A percentile compares a stretch with the other conserved stretches of the same genome.
These are phyloP conservation scores for Cyphellophora attinorum DNA, from an alignment of 2,329 filamentous ascomycete species.

Conservation along the genomic window DNA sequence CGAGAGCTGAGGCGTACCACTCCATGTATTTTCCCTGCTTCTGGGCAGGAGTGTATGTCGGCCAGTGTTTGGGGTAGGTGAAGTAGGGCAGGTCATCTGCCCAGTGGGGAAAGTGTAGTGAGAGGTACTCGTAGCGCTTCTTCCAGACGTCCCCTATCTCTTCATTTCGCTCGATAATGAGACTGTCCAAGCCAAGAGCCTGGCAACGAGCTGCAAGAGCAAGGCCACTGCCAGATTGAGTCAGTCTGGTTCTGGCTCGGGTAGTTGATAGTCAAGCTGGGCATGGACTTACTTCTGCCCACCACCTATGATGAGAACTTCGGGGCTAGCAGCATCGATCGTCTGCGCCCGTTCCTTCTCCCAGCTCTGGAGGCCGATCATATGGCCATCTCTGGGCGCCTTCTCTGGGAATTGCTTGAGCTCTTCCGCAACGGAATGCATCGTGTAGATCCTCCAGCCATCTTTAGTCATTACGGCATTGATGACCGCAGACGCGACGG, in stretches of 20 bases:
- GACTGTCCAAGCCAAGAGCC: constrained; percentile 19
- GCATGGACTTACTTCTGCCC: constrained; percentile 18
- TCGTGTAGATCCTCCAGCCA: constrained; percentile 26
- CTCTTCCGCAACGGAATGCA: constrained; percentile 25
- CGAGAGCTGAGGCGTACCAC: constrained; percentile 21
- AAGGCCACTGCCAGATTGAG: constrained; percentile 19
- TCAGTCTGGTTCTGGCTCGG: constrained; percentile 1
- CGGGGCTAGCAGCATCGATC: constrained; percentile 19
- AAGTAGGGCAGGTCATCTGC: constrained; percentile 23
- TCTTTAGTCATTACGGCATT: constrained; percentile 24
- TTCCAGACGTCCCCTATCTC: constrained; percentile 23
- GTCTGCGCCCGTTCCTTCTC: constrained; percentile 21
- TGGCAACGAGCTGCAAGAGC: constrained; percentile 19
- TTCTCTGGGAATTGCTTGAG: constrained; percentile 24
- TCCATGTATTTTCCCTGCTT: constrained; percentile 23
- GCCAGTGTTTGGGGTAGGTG: constrained; percentile 23
- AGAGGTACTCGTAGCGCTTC: constrained; percentile 24
- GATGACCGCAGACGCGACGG: constrained; percentile 20
- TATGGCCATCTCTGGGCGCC: constrained; percentile 23
- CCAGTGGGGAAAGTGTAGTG: constrained; percentile 24
- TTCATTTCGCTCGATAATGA: constrained; percentile 23
- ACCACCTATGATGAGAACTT: constrained; percentile 20
- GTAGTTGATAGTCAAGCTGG: too few species aligned
- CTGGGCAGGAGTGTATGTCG: constrained; percentile 23
- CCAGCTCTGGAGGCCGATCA: constrained; percentile 25